Base-by-base conservation (phyloP, 192 early-diverging fungal species). In the Funneliformis geosporum region DNA sequence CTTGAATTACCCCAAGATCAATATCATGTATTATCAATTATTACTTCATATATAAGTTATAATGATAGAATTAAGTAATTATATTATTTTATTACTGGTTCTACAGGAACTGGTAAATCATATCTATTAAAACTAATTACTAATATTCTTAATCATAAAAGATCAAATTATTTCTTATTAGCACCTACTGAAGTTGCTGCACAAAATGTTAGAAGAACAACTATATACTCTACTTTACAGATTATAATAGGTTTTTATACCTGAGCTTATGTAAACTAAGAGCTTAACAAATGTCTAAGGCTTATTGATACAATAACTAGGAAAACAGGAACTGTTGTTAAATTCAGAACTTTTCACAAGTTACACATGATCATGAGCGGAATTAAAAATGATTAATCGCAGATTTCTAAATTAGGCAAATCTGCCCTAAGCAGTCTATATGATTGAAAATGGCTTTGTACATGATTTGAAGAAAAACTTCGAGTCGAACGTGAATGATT, bases 31-130 rank as follows among this genome's bases (percentile, higher is more conserved):
- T n/a, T n/a, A n/a, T n/a, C n/a, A n/a, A n/a, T n/a, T n/a, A n/a
- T n/a, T n/a, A n/a, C n/a, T n/a, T n/a, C n/a, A n/a, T n/a, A n/a
- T n/a, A n/a, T n/a, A n/a, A n/a, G n/a, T n/a, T n/a, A n/a, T n/a
- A n/a, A n/a, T n/a, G n/a, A n/a, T n/a, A n/a, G n/a, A n/a, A 12
- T 21, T 7, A 69, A 39, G 42, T 70, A 16, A 7, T 0, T 39
- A 39, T 70, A 70, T 44, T 70, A 40, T 40, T 70, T 70, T 70
- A 40, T 70, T 40, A 61, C 60, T 61, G 60, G 60, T 1, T 61
- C 60, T 21, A 23, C 60, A 21, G 60, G 60, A 16, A 61, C 60
- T 12, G 68, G 68, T 2, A 70, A 70, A 70, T 23, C 68, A 70
- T 70, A 40, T 23, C 10, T 69, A 38, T 42, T 69, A 38, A 10